These are phyloP conservation scores for Macrolepiota fuliginosa DNA, from an alignment of 768 basidiomycete genomes.

Conservation along the genomic window DNA sequence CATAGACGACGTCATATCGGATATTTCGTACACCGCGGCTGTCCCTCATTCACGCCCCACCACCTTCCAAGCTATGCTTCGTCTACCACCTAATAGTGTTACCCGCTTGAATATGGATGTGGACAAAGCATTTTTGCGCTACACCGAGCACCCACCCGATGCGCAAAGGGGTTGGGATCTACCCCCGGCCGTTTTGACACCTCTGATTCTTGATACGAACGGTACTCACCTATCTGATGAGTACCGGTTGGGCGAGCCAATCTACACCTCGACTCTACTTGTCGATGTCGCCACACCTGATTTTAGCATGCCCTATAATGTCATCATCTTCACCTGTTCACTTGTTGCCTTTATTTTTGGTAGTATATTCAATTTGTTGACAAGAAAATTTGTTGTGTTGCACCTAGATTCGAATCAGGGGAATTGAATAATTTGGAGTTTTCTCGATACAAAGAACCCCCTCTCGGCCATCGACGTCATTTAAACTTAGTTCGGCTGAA, in stretches of 20 bases:
- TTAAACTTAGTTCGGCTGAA: background rate
- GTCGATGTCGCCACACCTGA: conserved; percentile 97
- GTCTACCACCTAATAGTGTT: conserved; percentile 65
- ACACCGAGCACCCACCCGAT: conserved; percentile 95
- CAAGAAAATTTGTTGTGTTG: conserved; percentile 73
- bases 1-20: conserved; percentile 60
- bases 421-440: background rate
- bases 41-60: conserved; percentile 73
- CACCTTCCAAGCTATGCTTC: conserved; percentile 68
- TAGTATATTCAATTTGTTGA: conserved; percentile 84
- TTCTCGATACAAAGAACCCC: background rate
- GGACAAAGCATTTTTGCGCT: conserved; percentile 82
- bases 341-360: conserved; percentile 93
- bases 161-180: conserved; percentile 95
- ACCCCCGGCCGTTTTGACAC: conserved; percentile 77
- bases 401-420: conserved; percentile 17
- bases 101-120: conserved; percentile 71
- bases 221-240: conserved; percentile 25
- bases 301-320: conserved; percentile 99
- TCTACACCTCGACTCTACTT: conserved; percentile 76
- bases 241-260: conserved; percentile 30
- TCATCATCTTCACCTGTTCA: conserved; percentile 94
- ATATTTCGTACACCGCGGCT: conserved; percentile 66
- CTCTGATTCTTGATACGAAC: conserved; percentile 23
- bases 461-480: background rate